phyloP scores from a whole-genome alignment of 495 filamentous ascomycete genomes.

The Penicillium waksmanii region DNA sequence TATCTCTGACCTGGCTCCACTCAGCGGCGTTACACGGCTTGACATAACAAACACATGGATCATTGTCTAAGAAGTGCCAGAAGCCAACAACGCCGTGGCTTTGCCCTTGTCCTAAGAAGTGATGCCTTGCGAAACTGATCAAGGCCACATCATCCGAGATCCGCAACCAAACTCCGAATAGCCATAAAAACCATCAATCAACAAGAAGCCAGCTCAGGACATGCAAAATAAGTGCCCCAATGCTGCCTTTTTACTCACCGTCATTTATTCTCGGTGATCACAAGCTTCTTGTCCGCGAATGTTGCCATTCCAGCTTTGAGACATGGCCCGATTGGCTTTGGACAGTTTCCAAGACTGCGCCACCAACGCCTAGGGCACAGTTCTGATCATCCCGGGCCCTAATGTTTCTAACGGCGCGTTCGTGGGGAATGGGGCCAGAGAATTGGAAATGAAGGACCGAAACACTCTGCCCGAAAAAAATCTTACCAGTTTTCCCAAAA shows the following conservation, averaged over 20 bases:
- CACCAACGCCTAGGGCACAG: background rate
- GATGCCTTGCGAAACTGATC: background rate
- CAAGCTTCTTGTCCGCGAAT: background rate
- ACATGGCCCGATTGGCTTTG: background rate
- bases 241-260: background rate
- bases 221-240: background rate
- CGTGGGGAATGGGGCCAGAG: conserved; percentile 20
- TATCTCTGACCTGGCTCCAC: conserved; percentile 11
- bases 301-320: background rate
- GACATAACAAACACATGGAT: conserved; percentile 15
- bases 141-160: background rate
- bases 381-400: background rate
- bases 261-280: background rate
- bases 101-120: background rate
- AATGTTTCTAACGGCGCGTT: conserved; percentile 25
- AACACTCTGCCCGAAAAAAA: background rate
- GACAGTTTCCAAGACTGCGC: background rate
- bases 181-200: background rate
- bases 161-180: background rate
- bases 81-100: background rate
- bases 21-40: conserved; percentile 6
- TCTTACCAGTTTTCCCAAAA: background rate
- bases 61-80: background rate
- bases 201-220: background rate
- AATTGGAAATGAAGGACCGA: conserved; percentile 6